Conservation (phyloP, 352 stramenopile species). For the Globisporangium radiosum region DNA sequence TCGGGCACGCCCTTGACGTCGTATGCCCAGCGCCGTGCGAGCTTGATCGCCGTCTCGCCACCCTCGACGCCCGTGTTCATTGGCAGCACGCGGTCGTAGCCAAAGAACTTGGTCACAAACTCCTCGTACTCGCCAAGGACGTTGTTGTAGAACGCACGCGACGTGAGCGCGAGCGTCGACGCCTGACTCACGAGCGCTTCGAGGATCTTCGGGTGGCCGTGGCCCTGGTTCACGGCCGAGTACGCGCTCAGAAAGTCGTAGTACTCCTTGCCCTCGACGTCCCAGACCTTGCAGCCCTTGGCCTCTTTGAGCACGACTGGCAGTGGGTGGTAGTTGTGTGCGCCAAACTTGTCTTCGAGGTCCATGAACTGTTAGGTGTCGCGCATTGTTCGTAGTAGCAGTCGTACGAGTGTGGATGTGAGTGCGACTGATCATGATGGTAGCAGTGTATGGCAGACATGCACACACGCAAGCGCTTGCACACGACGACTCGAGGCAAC, state of each 20-base stretch:
- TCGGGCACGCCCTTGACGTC: conserved; percentile 94
- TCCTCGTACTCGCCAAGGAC: conserved; percentile 95
- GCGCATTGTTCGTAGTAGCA: background rate
- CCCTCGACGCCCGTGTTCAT: conserved; percentile 99
- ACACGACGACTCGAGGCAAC: no score
- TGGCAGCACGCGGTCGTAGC: conserved; percentile 95
- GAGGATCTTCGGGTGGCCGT: conserved; percentile 98
- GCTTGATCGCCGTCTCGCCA: conserved; percentile 97
- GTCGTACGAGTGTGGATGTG: background rate
- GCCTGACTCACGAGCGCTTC: conserved; percentile 92
- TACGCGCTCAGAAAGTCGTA: conserved; percentile 97
- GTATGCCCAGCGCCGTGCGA: conserved; percentile 96
- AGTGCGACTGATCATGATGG: no score
- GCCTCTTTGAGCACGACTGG: conserved; percentile 93
- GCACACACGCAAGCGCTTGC: no score
- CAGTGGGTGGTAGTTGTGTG: conserved; percentile 98
- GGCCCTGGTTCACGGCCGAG: conserved; percentile 91
- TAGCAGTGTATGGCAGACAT: no score
- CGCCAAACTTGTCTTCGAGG: conserved; percentile 90
- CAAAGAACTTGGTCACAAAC: conserved; percentile 96
- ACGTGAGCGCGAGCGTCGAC: conserved; percentile 94
- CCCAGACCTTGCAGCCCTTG: conserved; percentile 93
- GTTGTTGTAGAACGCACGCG: conserved; percentile 98
- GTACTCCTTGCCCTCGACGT: conserved; percentile 96
- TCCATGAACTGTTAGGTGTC: conserved; percentile 55